Evolutionary conservation across 2,329 filamentous ascomycete species (phyloP).

Genomic region (Chaetomium strumarium): DNA sequence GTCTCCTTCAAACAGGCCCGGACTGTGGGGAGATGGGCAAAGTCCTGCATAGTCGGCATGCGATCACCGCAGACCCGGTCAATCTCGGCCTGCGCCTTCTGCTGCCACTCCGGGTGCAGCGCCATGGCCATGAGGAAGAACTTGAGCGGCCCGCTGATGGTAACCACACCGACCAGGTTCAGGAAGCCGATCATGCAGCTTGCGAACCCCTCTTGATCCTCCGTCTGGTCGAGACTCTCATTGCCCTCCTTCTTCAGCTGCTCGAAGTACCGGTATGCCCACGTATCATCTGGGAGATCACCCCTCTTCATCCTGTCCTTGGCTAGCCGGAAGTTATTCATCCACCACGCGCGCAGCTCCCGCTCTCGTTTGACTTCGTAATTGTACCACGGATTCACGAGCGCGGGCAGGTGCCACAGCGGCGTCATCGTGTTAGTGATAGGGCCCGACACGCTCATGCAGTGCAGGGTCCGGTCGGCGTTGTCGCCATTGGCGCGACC

Average conservation of each 20-base stretch:
- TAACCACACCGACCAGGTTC: slow-evolving; percentile 46
- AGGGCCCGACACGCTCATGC: slow-evolving; percentile 47
- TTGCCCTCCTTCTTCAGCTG: slow-evolving; percentile 38
- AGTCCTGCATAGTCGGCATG: slow-evolving; percentile 46
- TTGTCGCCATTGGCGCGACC: slow-evolving; percentile 41
- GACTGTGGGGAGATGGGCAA: slow-evolving; percentile 45
- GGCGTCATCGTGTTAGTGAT: slow-evolving; percentile 46
- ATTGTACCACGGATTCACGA: slow-evolving; percentile 44
- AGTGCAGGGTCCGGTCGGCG: slow-evolving; percentile 42
- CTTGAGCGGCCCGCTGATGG: slow-evolving; percentile 43
- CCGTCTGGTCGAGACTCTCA: slow-evolving; percentile 34
- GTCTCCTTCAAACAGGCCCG: slow-evolving; percentile 54
- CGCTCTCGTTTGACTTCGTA: slow-evolving; percentile 40
- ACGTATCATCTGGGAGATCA: slow-evolving; percentile 40
- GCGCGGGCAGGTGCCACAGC: slow-evolving; percentile 40
- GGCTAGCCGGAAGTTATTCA: slow-evolving; percentile 35
- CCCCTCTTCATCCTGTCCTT: slow-evolving; percentile 37
- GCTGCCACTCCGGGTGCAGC: slow-evolving; percentile 47
- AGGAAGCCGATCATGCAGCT: slow-evolving; percentile 48
- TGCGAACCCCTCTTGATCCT: slow-evolving; percentile 41
- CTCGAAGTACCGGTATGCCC: slow-evolving; percentile 44
- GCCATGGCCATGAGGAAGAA: slow-evolving; percentile 50
- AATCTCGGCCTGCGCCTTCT: slow-evolving; percentile 50
- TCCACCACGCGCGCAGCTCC: slow-evolving; percentile 42
- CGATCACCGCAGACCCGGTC: slow-evolving; percentile 50